phyloP scores from a whole-genome alignment of 192 early-diverging fungal genomes.

The Funneliformis mosseae region DNA sequence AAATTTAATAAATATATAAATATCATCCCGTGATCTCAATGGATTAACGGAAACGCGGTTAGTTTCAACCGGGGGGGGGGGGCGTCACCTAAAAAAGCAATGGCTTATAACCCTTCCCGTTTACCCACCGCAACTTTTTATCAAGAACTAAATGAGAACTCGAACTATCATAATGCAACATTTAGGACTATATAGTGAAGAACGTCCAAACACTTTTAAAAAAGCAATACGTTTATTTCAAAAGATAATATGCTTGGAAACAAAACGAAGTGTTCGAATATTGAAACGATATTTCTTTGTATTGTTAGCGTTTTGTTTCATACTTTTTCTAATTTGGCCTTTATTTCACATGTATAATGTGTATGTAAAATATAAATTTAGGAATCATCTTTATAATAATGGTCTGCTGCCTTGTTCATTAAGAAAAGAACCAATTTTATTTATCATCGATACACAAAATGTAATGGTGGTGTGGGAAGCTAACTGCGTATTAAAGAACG shows the following conservation, averaged over 20 bases:
- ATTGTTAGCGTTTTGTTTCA: neutral
- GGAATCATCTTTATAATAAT: conserved; percentile 51
- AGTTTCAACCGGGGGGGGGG: too few relatives aligned
- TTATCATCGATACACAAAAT: conserved; percentile 50
- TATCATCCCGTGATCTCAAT: too few relatives aligned
- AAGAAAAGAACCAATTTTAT: conserved; percentile 57
- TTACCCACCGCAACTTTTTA: too few relatives aligned
- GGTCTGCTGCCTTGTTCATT: conserved; percentile 52
- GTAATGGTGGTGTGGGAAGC: conserved; percentile 59
- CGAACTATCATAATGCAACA: neutral
- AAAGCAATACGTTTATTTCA: neutral
- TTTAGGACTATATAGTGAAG: neutral
- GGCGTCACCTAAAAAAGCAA: too few relatives aligned
- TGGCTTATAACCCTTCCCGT: too few relatives aligned
- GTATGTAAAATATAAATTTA: conserved; percentile 45
- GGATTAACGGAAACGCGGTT: too few relatives aligned
- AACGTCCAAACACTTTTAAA: neutral
- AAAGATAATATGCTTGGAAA: neutral
- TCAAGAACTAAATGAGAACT: neutral
- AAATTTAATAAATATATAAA: too few relatives aligned
- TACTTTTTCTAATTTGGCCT: neutral
- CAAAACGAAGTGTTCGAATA: neutral
- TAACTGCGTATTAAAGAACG: conserved; percentile 54
- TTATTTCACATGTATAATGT: neutral
- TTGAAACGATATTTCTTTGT: neutral